phyloP scores from a whole-genome alignment of 108 stramenopile species.

The Asterionellopsis glacialis region DNA sequence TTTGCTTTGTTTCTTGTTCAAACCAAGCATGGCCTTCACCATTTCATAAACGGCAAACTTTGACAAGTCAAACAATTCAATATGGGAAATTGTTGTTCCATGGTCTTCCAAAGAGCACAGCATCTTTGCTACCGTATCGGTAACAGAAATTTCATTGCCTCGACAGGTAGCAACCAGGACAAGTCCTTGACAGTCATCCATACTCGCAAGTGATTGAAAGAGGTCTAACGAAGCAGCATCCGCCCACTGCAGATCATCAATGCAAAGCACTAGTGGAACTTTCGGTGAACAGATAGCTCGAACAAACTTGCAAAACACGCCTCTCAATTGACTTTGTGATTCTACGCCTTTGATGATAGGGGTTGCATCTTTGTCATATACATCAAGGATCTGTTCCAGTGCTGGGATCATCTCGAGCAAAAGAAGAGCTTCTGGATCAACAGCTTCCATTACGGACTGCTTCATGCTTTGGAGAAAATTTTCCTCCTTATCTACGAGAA shows the following conservation, averaged over 20 bases:
- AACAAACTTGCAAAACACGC: constrained; percentile 21
- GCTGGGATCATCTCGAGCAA: no score
- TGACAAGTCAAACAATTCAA: neutral
- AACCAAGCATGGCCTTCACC: neutral
- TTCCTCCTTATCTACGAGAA: no score
- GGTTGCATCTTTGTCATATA: no score
- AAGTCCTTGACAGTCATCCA: constrained; percentile 6
- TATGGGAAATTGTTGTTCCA: neutral
- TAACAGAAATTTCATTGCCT: constrained; percentile 1
- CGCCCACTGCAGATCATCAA: constrained; percentile 68
- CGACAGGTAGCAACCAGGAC: constrained; percentile 14
- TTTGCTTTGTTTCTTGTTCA: neutral
- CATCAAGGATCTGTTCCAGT: no score
- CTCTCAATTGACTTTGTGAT: no score
- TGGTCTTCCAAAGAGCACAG: constrained; percentile 16
- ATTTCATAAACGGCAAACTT: neutral
- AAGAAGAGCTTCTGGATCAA: no score
- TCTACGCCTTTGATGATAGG: no score
- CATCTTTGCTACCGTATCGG: neutral
- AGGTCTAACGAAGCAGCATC: constrained; percentile 40
- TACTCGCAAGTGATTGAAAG: constrained; percentile 16
- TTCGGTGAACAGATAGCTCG: constrained; percentile 20
- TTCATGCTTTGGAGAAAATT: no score
- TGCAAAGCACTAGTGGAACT: constrained; percentile 28
- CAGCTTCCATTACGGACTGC: no score